A percentile compares a stretch with the other conserved stretches of the same genome.
phyloP scores from a whole-genome alignment of 2,329 filamentous ascomycete genomes.

The Colletotrichum neosansevieriae region DNA sequence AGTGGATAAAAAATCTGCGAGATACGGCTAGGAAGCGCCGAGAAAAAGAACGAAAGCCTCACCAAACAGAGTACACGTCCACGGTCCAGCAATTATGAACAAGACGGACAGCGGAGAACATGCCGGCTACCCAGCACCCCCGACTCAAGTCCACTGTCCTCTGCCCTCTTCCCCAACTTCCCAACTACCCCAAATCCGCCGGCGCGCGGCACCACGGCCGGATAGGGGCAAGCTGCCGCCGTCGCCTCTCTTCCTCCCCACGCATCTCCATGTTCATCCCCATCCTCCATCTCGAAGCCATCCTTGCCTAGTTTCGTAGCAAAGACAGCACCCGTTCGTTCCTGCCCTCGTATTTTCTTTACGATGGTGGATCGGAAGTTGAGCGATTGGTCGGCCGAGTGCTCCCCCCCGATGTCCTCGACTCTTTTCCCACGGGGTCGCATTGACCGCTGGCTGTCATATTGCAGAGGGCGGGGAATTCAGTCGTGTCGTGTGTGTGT shows the following conservation, averaged over 20 bases:
- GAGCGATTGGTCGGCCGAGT: constrained; percentile 25
- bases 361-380: constrained; percentile 34
- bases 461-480: constrained; percentile 11
- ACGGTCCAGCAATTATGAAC: background rate
- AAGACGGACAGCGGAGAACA: constrained; percentile 2
- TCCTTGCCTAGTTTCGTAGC: constrained; percentile 27
- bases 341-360: constrained; percentile 21
- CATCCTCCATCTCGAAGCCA: constrained; percentile 23
- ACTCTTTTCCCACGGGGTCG: constrained; percentile 32
- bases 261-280: constrained; percentile 37
- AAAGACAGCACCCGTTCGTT: constrained; percentile 1
- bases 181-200: constrained; percentile 31
- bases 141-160: background rate
- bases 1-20: constrained; percentile 25
- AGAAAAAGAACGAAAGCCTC: background rate
- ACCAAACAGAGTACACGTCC: background rate
- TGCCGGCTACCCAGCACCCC: background rate
- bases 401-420: background rate
- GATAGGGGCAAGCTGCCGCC: constrained; percentile 31
- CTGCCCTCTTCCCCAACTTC: constrained; percentile 28
- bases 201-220: constrained; percentile 18
- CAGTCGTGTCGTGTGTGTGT: background rate
- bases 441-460: constrained; percentile 32
- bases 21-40: background rate
- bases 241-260: constrained; percentile 25